Evolutionary conservation across 331 rosid species (phyloP).

Genomic region (Telfairia occidentalis): DNA sequence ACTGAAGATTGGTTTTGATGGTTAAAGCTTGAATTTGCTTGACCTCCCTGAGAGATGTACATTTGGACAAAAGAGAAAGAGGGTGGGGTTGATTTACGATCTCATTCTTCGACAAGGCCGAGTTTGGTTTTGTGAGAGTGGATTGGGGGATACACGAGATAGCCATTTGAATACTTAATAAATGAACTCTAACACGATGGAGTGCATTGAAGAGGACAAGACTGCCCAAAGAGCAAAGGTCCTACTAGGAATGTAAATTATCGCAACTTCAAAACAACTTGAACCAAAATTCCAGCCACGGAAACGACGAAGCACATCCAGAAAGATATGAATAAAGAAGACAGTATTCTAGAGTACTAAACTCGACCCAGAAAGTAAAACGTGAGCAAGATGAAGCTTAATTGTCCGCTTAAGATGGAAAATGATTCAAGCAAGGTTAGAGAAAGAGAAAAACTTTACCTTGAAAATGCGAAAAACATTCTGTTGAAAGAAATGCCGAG

Average conservation of each 20-base stretch:
- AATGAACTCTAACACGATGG: background rate
- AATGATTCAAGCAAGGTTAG: background rate
- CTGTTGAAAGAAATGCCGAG: background rate
- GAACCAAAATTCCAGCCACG: background rate
- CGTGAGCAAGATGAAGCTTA: background rate
- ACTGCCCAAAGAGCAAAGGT: background rate
- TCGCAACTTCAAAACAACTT: background rate
- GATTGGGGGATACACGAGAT: conserved; percentile 30
- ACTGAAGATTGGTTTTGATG: conserved; percentile 55
- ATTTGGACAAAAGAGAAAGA: conserved; percentile 51
- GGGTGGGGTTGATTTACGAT: conserved; percentile 19
- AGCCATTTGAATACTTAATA: conserved; percentile 31
- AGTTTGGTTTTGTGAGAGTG: conserved; percentile 30
- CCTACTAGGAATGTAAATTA: background rate
- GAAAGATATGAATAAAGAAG: background rate
- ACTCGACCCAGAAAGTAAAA: background rate
- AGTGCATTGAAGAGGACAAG: background rate
- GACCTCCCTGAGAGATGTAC: conserved; percentile 46
- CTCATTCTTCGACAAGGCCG: conserved; percentile 13
- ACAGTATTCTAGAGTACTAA: background rate
- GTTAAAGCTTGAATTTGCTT: conserved; percentile 67
- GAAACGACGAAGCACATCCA: background rate
- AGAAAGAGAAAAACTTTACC: background rate
- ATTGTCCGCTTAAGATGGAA: background rate
- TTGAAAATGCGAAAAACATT: background rate